A percentile compares a stretch with the other conserved stretches of the same genome.
phyloP scores from a whole-genome alignment of 345 rosid species.

The Physaria fendleri region DNA sequence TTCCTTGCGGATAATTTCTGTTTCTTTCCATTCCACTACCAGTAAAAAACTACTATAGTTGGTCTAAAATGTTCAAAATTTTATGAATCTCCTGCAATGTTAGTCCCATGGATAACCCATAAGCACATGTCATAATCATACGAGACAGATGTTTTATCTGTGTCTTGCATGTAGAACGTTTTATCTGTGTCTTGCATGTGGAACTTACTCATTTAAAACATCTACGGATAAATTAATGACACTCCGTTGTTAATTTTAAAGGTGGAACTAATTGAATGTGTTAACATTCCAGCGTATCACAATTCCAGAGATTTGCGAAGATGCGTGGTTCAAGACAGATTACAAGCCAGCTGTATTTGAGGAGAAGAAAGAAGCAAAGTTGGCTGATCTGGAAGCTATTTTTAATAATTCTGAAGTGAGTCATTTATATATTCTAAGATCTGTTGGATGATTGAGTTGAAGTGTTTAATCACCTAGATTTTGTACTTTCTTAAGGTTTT shows the following conservation, averaged over 20 bases:
- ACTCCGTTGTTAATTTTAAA: background rate
- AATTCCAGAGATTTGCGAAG: conserved; percentile 67
- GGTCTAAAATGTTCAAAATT: background rate
- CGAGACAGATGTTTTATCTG: background rate
- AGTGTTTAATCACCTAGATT: conserved; percentile 1
- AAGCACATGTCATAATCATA: background rate
- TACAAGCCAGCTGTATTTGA: conserved; percentile 66
- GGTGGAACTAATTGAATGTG: conserved; percentile 16
- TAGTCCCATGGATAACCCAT: background rate
- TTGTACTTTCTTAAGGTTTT: background rate
- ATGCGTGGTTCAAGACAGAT: conserved; percentile 81
- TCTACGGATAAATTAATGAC: background rate
- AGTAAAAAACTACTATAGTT: background rate
- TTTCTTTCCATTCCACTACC: background rate
- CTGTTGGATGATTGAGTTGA: background rate
- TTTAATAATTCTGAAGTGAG: conserved; percentile 81
- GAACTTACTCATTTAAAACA: background rate
- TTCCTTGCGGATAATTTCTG: background rate
- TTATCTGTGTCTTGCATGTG: conserved; percentile 1
- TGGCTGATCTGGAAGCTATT: conserved; percentile 85
- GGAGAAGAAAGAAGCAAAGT: conserved; percentile 55
- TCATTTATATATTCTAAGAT: conserved; percentile 7
- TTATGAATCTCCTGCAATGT: background rate
- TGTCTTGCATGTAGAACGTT: conserved; percentile 1
- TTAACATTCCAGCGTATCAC: conserved; percentile 67